phyloP scores from a whole-genome alignment of 2,329 filamentous ascomycete genomes.

The Ceratocystis variospora region DNA sequence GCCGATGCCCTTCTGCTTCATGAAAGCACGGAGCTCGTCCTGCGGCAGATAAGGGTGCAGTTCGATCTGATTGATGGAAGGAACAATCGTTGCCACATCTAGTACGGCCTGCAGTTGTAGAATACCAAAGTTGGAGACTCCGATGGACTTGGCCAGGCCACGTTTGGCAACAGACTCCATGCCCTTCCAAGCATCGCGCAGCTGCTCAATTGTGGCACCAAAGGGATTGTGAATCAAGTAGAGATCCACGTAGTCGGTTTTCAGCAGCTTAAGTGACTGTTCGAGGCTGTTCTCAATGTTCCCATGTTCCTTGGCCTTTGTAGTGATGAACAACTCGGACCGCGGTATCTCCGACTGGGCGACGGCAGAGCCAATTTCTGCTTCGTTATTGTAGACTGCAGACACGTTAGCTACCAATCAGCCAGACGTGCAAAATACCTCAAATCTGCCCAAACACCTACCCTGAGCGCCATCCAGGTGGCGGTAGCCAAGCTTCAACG shows the following conservation, averaged over 20 bases:
- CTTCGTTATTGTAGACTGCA: constrained; percentile 32
- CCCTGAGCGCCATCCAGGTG: constrained; percentile 12
- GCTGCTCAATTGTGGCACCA: constrained; percentile 12
- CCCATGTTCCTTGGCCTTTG: constrained; percentile 36
- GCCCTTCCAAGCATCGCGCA: constrained; percentile 24
- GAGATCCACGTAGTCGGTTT: constrained; percentile 39
- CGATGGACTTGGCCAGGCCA: constrained; percentile 34
- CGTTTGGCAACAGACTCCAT: constrained; percentile 30
- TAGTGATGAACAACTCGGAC: constrained; percentile 37
- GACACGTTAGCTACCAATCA: background rate
- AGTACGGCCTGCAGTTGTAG: constrained; percentile 32
- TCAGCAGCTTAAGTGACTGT: constrained; percentile 35
- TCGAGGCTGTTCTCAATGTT: constrained; percentile 37
- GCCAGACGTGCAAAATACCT: no score
- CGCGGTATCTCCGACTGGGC: constrained; percentile 29
- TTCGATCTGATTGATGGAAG: constrained; percentile 55
- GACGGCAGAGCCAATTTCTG: constrained; percentile 32
- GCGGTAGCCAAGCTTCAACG: constrained; percentile 14
- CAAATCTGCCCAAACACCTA: background rate
- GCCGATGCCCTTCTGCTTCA: constrained; percentile 43
- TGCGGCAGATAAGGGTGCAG: constrained; percentile 56
- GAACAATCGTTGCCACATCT: constrained; percentile 38
- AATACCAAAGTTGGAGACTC: constrained; percentile 39
- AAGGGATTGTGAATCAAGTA: constrained; percentile 37
- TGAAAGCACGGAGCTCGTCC: constrained; percentile 41